Conservation (phyloP, 2,329 filamentous ascomycete species). For the Arachnomyces sp. region DNA sequence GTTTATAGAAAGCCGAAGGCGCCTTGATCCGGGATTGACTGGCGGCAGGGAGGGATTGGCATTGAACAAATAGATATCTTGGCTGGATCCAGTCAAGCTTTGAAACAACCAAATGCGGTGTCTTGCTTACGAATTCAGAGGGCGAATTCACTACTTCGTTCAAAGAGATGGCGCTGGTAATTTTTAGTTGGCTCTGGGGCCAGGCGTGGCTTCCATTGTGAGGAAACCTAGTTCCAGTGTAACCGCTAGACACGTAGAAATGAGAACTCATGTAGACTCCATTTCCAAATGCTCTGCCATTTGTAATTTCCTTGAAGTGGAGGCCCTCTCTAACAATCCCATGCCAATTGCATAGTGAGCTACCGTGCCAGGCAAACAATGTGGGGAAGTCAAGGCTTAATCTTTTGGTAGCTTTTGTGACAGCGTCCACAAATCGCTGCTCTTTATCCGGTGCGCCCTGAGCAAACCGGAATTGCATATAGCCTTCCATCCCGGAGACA, state of each 20-base stretch:
- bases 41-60: slow-evolving; percentile 8
- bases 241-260: slow-evolving; percentile 50
- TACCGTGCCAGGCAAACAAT: slow-evolving; percentile 83
- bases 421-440: slow-evolving; percentile 59
- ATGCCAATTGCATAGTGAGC: slow-evolving; percentile 72
- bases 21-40: not conserved
- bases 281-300: slow-evolving; percentile 68
- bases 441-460: slow-evolving; percentile 89
- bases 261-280: slow-evolving; percentile 72
- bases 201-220: slow-evolving; percentile 37
- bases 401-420: slow-evolving; percentile 37
- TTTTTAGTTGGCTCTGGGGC: slow-evolving; percentile 59
- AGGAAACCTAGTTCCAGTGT: slow-evolving; percentile 28
- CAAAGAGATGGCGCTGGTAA: slow-evolving; percentile 58
- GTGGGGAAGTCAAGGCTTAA: slow-evolving; percentile 52
- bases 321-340: slow-evolving; percentile 78
- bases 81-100: slow-evolving; percentile 84
- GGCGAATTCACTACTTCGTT: slow-evolving; percentile 81
- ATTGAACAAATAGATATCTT: slow-evolving; percentile 66
- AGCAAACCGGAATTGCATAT: slow-evolving; percentile 77
- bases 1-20: slow-evolving; percentile 21
- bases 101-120: slow-evolving; percentile 63
- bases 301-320: slow-evolving; percentile 54
- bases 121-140: slow-evolving; percentile 46
- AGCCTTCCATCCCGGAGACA: slow-evolving; percentile 57